Percentiles rank a stretch among this genome's conserved stretches.
phyloP scores from a whole-genome alignment of 208 protist genomes.

The Porcisia deanei region DNA sequence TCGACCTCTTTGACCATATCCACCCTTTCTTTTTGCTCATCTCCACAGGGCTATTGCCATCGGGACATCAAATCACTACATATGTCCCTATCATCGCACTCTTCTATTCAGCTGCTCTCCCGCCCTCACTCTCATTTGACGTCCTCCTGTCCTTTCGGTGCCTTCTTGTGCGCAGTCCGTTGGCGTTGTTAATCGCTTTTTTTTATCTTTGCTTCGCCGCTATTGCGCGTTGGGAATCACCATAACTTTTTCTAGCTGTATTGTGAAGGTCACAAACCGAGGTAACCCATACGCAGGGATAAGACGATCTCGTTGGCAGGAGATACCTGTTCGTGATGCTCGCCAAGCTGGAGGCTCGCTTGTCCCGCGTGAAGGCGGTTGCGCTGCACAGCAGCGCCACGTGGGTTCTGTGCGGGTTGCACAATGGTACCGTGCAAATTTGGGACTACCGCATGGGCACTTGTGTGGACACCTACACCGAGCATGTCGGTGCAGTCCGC shows the following conservation, averaged over 20 bases:
- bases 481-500: constrained; percentile 96
- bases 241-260: too few species aligned
- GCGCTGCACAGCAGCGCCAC: constrained; percentile 98
- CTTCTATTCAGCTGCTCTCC: too few species aligned
- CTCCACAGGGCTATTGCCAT: too few species aligned
- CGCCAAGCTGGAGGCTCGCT: constrained; percentile 98
- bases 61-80: too few species aligned
- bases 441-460: constrained; percentile 99
- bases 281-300: background rate
- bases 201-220: background rate
- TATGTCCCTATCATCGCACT: too few species aligned
- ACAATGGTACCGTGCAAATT: constrained; percentile 99
- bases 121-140: too few species aligned
- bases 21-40: too few species aligned
- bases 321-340: constrained; percentile 50
- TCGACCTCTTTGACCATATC: too few species aligned
- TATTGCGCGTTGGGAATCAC: background rate
- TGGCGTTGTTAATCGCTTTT: background rate
- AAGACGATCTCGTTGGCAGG: background rate
- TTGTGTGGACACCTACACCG: constrained; percentile 96
- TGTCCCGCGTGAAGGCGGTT: constrained; percentile 98
- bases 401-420: constrained; percentile 98
- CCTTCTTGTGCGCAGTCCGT: too few species aligned
- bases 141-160: background rate
- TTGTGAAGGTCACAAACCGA: background rate